A percentile compares a stretch with the other conserved stretches of the same genome.
Evolutionary conservation across 2,329 filamentous ascomycete genomes (phyloP).

Genomic region (Pseudogymnoascus sp.): DNA sequence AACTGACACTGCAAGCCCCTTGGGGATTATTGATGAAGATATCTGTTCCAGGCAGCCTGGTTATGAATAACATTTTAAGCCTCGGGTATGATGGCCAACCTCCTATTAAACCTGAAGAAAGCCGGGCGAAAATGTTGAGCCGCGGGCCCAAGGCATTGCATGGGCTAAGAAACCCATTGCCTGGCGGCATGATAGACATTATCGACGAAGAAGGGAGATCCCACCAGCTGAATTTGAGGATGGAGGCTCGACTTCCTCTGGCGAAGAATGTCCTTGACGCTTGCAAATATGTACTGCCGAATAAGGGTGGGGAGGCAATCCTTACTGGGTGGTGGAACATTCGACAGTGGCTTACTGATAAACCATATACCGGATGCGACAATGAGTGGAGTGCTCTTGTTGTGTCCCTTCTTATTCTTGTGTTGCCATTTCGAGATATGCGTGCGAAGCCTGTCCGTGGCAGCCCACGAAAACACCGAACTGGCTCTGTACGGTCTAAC

Average conservation of each 20-base stretch:
- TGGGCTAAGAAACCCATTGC: conserved; percentile 50
- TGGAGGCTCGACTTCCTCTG: conserved; percentile 57
- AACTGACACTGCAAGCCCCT: conserved; percentile 65
- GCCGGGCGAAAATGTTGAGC: conserved; percentile 38
- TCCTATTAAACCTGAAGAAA: conserved; percentile 45
- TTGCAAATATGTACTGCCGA: conserved; percentile 56
- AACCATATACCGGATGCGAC: conserved; percentile 41
- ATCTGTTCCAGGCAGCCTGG: conserved; percentile 50
- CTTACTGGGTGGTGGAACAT: conserved; percentile 67
- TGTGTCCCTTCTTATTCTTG: conserved; percentile 56
- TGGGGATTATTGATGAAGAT: conserved; percentile 66
- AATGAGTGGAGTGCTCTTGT: conserved; percentile 63
- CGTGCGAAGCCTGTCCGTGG: conserved; percentile 28
- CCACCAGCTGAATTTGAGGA: conserved; percentile 60
- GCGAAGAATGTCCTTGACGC: conserved; percentile 53
- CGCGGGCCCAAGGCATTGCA: conserved; percentile 30
- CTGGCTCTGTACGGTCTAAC: conserved; percentile 39
- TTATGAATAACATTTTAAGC: conserved; percentile 51
- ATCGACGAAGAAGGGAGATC: conserved; percentile 52
- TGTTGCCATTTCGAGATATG: conserved; percentile 47
- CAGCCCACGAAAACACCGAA: conserved; percentile 30
- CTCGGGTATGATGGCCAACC: conserved; percentile 44
- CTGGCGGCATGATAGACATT: conserved; percentile 57
- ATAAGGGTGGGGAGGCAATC: conserved; percentile 50
- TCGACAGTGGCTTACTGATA: conserved; percentile 57